phyloP scores from a whole-genome alignment of 164 flowering plant species.

The Kalanchoe fedtschenkoi region DNA sequence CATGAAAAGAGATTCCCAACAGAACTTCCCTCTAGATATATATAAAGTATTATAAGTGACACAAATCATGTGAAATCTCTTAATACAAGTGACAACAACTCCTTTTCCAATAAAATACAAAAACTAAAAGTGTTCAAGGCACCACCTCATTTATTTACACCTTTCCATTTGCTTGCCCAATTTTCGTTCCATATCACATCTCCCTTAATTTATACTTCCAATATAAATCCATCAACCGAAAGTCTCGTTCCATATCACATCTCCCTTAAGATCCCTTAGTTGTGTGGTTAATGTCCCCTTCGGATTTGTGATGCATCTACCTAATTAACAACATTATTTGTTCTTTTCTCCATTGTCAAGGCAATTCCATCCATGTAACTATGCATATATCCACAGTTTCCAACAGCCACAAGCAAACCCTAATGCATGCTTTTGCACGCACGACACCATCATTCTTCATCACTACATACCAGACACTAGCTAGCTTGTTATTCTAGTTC shows the following conservation, averaged over 20 bases:
- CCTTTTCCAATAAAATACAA: neutral
- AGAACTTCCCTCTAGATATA: no score
- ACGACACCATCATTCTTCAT: neutral
- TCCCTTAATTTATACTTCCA: neutral
- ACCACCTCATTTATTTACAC: neutral
- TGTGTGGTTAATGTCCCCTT: neutral
- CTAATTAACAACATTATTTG: no score
- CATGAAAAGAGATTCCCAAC: no score
- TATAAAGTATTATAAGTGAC: neutral
- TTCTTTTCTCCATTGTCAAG: slow-evolving; percentile 5
- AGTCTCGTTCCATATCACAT: neutral
- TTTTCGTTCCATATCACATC: no score
- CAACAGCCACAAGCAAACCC: slow-evolving; percentile 3
- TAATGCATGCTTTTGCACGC: slow-evolving; percentile 1
- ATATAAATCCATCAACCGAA: neutral
- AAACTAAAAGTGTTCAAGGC: neutral
- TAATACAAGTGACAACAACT: neutral
- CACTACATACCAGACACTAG: neutral
- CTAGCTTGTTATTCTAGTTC: neutral
- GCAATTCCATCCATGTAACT: neutral
- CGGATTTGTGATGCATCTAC: neutral
- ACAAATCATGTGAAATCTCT: neutral
- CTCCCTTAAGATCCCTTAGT: neutral
- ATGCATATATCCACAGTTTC: no score
- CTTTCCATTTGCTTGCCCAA: neutral